Base-by-base conservation (phyloP, 139 green algal species). In the Micractinium sp. region DNA sequence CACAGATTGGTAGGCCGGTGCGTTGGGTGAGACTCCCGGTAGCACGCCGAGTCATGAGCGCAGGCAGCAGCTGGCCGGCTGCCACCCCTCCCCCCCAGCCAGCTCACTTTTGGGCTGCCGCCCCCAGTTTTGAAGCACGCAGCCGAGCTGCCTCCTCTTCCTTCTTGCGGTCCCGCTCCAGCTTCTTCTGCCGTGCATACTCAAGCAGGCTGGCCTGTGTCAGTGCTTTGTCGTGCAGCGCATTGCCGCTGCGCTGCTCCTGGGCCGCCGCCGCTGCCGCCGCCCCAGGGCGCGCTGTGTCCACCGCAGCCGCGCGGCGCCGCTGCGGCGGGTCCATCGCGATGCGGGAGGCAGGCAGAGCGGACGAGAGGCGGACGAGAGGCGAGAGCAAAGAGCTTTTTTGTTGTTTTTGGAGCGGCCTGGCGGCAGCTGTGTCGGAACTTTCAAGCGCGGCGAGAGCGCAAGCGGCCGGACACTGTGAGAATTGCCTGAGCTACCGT, bases 101-200 rank as follows among this genome's bases (percentile, higher is more conserved):
- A 0, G 13, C 78, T 38, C 41, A 84, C 78, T 63, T 63, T 41
- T 67, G 41, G 14, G 67, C 67, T 35, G 78, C 78, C n/a, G 78
- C 78, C 3, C 41, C 78, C 41, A 84, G 78, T 41, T 84, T 84
- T 29, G 78, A 39, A 35, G 78, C 78, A 0, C 82, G 67, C 29
- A 67, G 83, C 83, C 33, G 83, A 2, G 67, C 83, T 16, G 66
- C 83, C 27, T 66, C 38, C 66, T 87, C 66, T 25, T 66, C 38
- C 2, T 39, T 67, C 38, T 80, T 79, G 4, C 67, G 83, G 15
- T 80, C 66, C 36, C 83, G 38, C 67, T 81, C 83, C 41, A n/a
- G 1, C 83, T 80, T 87, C 13, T 38, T 33, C 83, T 81, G 38
- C 36, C 20, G 3, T 2, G 63, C 83, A 35, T 81, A 81, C 38